phyloP scores from a whole-genome alignment of 106 monocot genomes.

The Platanthera guangdongensis region DNA sequence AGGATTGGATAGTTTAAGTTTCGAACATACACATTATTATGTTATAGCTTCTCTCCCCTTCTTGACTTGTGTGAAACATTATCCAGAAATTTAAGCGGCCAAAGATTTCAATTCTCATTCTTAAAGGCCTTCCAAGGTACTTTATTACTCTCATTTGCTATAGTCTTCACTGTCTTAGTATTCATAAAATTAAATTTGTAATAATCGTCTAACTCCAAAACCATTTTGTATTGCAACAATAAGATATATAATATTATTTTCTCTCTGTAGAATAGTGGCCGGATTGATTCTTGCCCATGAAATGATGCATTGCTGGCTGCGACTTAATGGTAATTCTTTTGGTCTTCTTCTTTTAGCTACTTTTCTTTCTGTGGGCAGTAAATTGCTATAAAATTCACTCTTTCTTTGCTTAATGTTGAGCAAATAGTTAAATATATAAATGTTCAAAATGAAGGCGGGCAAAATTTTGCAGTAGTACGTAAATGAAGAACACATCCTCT shows the following conservation, averaged over 20 bases:
- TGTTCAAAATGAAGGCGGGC: too few species aligned
- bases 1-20: too few species aligned
- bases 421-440: too few species aligned
- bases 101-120: conserved; percentile 65
- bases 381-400: too few species aligned
- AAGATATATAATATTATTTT: background rate
- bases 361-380: too few species aligned
- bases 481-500: too few species aligned
- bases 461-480: too few species aligned
- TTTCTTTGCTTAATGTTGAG: too few species aligned
- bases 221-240: background rate
- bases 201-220: too few species aligned
- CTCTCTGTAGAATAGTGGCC: conserved; percentile 30
- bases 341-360: too few species aligned
- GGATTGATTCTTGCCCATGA: conserved; percentile 77
- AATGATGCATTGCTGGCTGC: conserved; percentile 98
- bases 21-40: background rate
- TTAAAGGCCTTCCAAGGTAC: conserved; percentile 85
- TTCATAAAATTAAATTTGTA: too few species aligned
- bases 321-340: conserved; percentile 61
- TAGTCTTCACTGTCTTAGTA: too few species aligned
- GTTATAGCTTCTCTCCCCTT: background rate
- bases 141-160: background rate
- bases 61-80: background rate
- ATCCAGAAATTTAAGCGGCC: conserved; percentile 60